Conservation (phyloP, 1,284 basidiomycete genomes). For the Fomes fomentarius region DNA sequence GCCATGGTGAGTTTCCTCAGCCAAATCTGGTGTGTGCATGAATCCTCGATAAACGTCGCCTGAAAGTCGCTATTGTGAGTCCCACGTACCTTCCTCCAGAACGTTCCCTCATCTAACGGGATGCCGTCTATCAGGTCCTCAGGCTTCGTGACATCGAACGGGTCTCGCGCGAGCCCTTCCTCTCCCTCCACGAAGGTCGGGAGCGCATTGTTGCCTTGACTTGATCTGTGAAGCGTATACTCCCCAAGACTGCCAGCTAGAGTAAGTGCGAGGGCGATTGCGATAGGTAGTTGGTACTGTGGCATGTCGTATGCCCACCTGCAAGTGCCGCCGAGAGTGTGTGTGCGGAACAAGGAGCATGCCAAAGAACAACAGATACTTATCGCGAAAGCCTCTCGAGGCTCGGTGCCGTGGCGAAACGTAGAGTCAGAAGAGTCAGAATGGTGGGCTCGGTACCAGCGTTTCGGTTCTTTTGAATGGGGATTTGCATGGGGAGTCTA, state of each 20-base stretch:
- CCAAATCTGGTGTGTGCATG: constrained; percentile 49
- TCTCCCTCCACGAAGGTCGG: constrained; percentile 44
- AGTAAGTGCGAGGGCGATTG: constrained; percentile 47
- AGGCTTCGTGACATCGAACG: constrained; percentile 77
- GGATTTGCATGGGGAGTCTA: no score
- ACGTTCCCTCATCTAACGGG: constrained; percentile 69
- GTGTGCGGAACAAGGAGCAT: no score
- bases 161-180: constrained; percentile 51
- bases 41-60: no score
- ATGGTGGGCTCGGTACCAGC: no score
- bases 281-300: constrained; percentile 61
- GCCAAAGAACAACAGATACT: no score
- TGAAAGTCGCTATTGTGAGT: no score
- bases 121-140: constrained; percentile 77
- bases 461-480: no score
- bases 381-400: no score
- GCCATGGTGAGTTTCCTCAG: constrained; percentile 58
- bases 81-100: constrained; percentile 69
- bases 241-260: constrained; percentile 48
- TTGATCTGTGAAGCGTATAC: constrained; percentile 41
- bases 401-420: no score
- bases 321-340: no score
- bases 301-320: no score
- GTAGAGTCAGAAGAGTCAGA: no score
- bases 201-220: constrained; percentile 65